A percentile compares a stretch with the other conserved stretches of the same genome.
phyloP scores from a whole-genome alignment of 768 basidiomycete genomes.

The Boletus rubescentipes region DNA sequence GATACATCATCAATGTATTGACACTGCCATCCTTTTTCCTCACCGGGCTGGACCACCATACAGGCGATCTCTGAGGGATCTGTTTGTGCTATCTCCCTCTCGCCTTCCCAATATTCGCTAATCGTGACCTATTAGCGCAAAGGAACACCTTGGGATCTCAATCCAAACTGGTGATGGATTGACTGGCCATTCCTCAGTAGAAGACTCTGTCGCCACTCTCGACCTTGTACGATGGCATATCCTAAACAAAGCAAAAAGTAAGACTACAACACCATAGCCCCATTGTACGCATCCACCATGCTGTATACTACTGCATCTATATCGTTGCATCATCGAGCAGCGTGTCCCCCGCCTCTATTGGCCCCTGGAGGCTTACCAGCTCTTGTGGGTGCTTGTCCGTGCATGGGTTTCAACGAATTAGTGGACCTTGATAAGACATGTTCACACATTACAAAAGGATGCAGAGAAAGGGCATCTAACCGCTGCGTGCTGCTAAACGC shows the following conservation, averaged over 20 bases:
- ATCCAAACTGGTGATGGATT: constrained; percentile 81
- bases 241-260: constrained; percentile 51
- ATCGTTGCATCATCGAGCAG: not conserved
- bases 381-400: not conserved
- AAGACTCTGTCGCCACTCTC: constrained; percentile 86
- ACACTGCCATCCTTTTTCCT: constrained; percentile 86
- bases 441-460: constrained; percentile 10
- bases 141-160: constrained; percentile 73
- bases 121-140: constrained; percentile 50
- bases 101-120: constrained; percentile 1
- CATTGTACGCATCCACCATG: not conserved
- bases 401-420: constrained; percentile 25
- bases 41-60: constrained; percentile 77
- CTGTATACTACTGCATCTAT: constrained; percentile 1
- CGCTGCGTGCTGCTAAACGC: constrained; percentile 69
- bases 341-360: not conserved
- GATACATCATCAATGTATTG: constrained; percentile 80
- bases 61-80: constrained; percentile 73
- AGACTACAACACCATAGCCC: constrained; percentile 17
- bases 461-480: constrained; percentile 41
- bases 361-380: not conserved
- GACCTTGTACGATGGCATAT: constrained; percentile 86
- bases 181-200: constrained; percentile 84
- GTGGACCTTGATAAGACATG: constrained; percentile 25
- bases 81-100: constrained; percentile 48